A percentile compares a stretch with the other conserved stretches of the same genome.
Evolutionary conservation across 1,284 basidiomycete genomes (phyloP).

Genomic region (Cerioporus squamosus): DNA sequence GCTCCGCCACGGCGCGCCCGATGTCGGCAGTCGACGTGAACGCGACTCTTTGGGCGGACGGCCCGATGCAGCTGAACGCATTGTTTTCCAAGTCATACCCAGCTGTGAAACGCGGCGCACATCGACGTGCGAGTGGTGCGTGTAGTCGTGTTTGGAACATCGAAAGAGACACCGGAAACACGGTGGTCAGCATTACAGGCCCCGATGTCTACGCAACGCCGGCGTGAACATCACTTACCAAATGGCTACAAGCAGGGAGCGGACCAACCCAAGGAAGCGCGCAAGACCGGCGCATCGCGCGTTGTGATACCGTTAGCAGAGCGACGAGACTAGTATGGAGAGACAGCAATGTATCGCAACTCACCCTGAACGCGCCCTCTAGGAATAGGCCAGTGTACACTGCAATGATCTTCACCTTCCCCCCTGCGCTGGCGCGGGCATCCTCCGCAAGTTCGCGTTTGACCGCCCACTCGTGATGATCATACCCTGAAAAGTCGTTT

Average conservation of each 20-base stretch:
- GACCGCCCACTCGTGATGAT: conserved; percentile 26
- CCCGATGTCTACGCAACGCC: no score
- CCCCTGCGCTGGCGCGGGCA: conserved; percentile 17
- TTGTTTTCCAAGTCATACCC: conserved; percentile 12
- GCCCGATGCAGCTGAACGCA: conserved; percentile 16
- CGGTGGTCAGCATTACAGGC: no score
- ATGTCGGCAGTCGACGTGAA: conserved; percentile 28
- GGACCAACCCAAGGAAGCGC: no score
- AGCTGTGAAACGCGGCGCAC: no score
- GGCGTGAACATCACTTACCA: no score
- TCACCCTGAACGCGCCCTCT: conserved; percentile 22
- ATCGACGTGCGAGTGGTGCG: no score
- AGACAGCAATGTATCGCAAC: neutral
- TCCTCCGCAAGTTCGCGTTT: conserved; percentile 24
- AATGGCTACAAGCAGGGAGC: no score
- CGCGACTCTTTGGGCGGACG: conserved; percentile 10
- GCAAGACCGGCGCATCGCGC: no score
- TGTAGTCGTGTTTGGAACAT: no score
- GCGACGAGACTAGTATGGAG: neutral
- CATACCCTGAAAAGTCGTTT: conserved; percentile 31
- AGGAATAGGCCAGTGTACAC: conserved; percentile 31
- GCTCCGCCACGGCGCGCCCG: conserved; percentile 22
- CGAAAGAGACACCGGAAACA: no score
- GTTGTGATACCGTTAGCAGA: neutral
- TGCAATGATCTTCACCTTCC: conserved; percentile 28